phyloP scores from a whole-genome alignment of 2,329 filamentous ascomycete genomes.

The Raffaelea arxii region DNA sequence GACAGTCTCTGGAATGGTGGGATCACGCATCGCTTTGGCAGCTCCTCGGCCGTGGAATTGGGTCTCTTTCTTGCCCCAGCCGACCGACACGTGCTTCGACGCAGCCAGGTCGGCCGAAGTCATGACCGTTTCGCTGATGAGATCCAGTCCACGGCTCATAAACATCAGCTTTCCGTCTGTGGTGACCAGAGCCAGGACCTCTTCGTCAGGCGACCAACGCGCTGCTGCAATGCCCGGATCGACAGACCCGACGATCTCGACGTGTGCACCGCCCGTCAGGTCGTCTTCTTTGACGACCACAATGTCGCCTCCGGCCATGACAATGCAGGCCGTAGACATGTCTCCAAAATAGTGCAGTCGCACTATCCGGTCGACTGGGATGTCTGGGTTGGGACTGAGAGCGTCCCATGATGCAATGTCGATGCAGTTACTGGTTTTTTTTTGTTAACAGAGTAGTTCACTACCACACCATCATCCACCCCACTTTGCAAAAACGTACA shows the following conservation, averaged over 20 bases:
- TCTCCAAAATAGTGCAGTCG: conserved; percentile 81
- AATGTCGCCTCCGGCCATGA: conserved; percentile 86
- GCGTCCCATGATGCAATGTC: conserved; percentile 81
- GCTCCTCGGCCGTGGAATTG: conserved; percentile 93
- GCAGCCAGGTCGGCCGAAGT: conserved; percentile 67
- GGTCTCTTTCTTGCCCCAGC: conserved; percentile 97
- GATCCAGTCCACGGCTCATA: conserved; percentile 88
- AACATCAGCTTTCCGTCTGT: conserved; percentile 65
- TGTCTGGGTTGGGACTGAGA: conserved; percentile 65
- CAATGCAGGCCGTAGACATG: conserved; percentile 64
- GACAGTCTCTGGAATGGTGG: conserved; percentile 86
- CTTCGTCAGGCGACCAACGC: conserved; percentile 90
- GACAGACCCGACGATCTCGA: conserved; percentile 92
- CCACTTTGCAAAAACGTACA: conserved; percentile 1
- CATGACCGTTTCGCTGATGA: conserved; percentile 65
- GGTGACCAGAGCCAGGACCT: conserved; percentile 76
- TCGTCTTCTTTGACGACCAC: conserved; percentile 68
- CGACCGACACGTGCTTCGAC: conserved; percentile 92
- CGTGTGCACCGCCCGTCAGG: conserved; percentile 45
- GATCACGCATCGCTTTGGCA: conserved; percentile 77
- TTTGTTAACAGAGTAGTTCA: too few species aligned
- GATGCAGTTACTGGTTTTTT: conserved; percentile 20
- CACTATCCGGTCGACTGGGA: conserved; percentile 66
- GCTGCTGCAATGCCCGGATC: conserved; percentile 86
- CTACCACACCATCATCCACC: not conserved